Percentiles rank a stretch among this genome's conserved stretches.
Evolutionary conservation across 1,284 basidiomycete genomes (phyloP).

Genomic region (Austroboletus niveus): DNA sequence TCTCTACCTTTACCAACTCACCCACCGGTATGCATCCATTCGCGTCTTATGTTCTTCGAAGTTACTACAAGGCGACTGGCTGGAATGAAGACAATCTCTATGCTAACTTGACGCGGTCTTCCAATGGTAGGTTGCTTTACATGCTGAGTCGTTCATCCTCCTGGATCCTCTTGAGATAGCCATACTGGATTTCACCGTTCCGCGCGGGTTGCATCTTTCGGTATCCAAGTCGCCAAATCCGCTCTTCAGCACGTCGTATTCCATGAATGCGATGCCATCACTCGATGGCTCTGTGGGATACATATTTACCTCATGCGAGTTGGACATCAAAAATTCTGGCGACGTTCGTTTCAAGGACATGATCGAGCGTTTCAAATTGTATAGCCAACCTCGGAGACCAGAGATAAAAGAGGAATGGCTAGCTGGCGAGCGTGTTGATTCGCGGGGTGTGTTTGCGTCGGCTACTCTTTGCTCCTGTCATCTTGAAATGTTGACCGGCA

Average conservation of each 20-base stretch:
- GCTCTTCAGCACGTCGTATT: conserved; percentile 88
- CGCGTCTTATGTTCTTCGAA: conserved; percentile 83
- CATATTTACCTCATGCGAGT: conserved; percentile 84
- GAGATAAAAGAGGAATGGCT: conserved; percentile 76
- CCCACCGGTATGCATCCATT: conserved; percentile 64
- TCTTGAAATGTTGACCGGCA: conserved; percentile 22
- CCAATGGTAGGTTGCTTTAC: conserved; percentile 60
- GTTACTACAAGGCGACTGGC: conserved; percentile 86
- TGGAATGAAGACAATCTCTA: conserved; percentile 98
- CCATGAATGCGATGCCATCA: conserved; percentile 88
- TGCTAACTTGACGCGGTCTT: conserved; percentile 86
- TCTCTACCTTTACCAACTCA: too few species aligned
- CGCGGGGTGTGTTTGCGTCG: conserved; percentile 57
- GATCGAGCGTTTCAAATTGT: conserved; percentile 81
- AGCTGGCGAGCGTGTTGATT: conserved; percentile 73
- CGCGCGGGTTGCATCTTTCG: conserved; percentile 74
- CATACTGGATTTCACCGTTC: conserved; percentile 82
- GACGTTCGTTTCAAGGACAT: conserved; percentile 86
- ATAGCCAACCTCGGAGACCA: conserved; percentile 74
- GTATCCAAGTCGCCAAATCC: conserved; percentile 89
- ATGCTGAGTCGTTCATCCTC: conserved; percentile 2
- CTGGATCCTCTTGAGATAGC: conserved; percentile 43
- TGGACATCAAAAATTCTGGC: conserved; percentile 69
- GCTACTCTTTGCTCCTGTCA: neutral
- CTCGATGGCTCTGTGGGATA: conserved; percentile 93